phyloP scores from a whole-genome alignment of 1,139 yeast species.

The Magnusiomyces sp. region DNA sequence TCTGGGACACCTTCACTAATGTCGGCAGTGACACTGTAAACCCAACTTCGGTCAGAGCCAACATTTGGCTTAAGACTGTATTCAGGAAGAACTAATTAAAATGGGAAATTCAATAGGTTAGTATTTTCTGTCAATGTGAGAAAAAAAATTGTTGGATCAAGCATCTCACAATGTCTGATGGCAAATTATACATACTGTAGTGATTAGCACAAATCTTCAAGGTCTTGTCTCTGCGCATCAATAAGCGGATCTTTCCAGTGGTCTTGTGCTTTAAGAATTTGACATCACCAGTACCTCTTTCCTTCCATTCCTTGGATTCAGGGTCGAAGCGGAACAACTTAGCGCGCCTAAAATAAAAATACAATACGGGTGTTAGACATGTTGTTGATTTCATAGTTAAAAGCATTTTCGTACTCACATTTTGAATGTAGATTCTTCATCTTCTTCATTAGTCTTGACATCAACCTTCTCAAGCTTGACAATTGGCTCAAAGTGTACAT shows the following conservation, averaged over 20 bases:
- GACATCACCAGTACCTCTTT: slow-evolving; percentile 98
- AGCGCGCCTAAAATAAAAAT: slow-evolving; percentile 46
- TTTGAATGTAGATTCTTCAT: slow-evolving; percentile 81
- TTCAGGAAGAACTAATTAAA: slow-evolving; percentile 50
- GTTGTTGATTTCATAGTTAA: too few species aligned
- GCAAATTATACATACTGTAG: slow-evolving; percentile 34
- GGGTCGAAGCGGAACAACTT: slow-evolving; percentile 84
- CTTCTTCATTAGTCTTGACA: slow-evolving; percentile 93
- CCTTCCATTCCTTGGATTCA: slow-evolving; percentile 88
- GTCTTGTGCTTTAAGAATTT: slow-evolving; percentile 85
- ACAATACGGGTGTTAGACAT: too few species aligned
- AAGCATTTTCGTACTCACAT: slow-evolving; percentile 34
- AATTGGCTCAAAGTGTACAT: slow-evolving; percentile 93
- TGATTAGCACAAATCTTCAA: slow-evolving; percentile 97
- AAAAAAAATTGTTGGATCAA: background rate
- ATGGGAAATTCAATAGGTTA: slow-evolving; percentile 2
- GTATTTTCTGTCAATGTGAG: background rate
- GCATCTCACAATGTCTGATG: background rate
- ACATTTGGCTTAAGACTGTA: slow-evolving; percentile 85
- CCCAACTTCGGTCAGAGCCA: slow-evolving; percentile 98
- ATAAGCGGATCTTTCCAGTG: slow-evolving; percentile 71
- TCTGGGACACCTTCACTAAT: slow-evolving; percentile 93
- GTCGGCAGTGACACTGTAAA: slow-evolving; percentile 89
- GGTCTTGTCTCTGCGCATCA: slow-evolving; percentile 99
- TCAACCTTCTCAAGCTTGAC: slow-evolving; percentile 94